Evolutionary conservation across 768 basidiomycete genomes (phyloP).

Genomic region (Suillus plorans): DNA sequence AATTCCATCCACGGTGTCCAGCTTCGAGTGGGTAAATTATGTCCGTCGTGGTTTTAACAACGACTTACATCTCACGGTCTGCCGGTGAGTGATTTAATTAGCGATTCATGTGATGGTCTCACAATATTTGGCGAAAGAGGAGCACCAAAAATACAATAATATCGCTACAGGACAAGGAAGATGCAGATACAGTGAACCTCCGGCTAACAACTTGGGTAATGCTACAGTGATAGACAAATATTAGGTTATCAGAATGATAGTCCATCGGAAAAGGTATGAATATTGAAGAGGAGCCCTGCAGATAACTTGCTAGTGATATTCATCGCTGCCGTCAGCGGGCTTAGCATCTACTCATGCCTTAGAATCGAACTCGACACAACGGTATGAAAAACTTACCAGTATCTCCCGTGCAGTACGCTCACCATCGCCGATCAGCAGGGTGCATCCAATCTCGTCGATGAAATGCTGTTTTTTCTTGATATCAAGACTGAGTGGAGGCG

Average conservation of each 20-base stretch:
- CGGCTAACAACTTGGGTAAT: neutral
- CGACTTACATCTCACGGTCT: neutral
- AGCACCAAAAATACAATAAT: neutral
- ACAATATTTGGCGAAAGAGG: neutral
- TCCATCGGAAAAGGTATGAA: neutral
- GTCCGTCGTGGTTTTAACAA: neutral
- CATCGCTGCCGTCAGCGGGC: conserved; percentile 3
- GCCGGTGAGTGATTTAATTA: neutral
- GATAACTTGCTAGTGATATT: conserved; percentile 17
- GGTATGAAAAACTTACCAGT: conserved; percentile 3
- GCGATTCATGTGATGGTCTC: neutral
- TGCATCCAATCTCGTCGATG: neutral
- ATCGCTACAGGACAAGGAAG: neutral
- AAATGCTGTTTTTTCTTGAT: neutral
- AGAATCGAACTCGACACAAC: neutral
- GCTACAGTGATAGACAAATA: neutral
- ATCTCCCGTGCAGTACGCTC: neutral
- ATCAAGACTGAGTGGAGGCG: neutral
- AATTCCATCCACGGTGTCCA: neutral
- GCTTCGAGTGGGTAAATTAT: neutral
- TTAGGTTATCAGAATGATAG: neutral
- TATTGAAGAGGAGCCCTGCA: neutral
- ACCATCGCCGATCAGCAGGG: neutral
- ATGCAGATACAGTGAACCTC: neutral
- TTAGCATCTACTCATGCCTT: neutral